Conservation (phyloP, 129 eudicot species). For the Pulicaria dysenterica region DNA sequence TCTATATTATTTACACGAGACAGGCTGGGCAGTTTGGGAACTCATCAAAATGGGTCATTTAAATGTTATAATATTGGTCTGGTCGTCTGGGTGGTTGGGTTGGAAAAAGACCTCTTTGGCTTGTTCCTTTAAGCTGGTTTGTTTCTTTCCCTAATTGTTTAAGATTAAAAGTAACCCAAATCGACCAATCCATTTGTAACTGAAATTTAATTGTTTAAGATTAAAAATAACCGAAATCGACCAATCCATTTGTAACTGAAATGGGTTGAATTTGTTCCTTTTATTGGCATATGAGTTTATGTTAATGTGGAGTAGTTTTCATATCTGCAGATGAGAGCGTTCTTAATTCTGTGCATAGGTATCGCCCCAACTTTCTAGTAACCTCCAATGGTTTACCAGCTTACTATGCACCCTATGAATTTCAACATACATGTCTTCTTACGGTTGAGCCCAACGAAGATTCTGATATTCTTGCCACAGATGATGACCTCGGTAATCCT, state of each 20-base stretch:
- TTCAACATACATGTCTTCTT: constrained; percentile 64
- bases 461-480: constrained; percentile 39
- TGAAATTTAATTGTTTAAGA: neutral
- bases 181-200: neutral
- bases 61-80: neutral
- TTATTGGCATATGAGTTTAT: constrained; percentile 6
- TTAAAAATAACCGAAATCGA: neutral
- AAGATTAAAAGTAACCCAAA: neutral
- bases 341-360: constrained; percentile 68
- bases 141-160: neutral
- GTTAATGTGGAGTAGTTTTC: constrained; percentile 22
- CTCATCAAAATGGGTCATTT: neutral
- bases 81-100: neutral
- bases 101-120: neutral
- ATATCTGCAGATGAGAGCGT: constrained; percentile 66
- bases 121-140: neutral
- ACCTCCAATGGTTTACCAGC: constrained; percentile 55
- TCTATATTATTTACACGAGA: neutral
- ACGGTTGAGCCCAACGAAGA: constrained; percentile 37
- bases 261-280: neutral
- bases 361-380: constrained; percentile 72
- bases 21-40: neutral
- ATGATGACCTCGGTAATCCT: constrained; percentile 41
- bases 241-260: neutral
- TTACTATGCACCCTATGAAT: constrained; percentile 58